Base-by-base conservation (phyloP, 2,329 filamentous ascomycete genomes). In the Arthrobotrys iridis region DNA sequence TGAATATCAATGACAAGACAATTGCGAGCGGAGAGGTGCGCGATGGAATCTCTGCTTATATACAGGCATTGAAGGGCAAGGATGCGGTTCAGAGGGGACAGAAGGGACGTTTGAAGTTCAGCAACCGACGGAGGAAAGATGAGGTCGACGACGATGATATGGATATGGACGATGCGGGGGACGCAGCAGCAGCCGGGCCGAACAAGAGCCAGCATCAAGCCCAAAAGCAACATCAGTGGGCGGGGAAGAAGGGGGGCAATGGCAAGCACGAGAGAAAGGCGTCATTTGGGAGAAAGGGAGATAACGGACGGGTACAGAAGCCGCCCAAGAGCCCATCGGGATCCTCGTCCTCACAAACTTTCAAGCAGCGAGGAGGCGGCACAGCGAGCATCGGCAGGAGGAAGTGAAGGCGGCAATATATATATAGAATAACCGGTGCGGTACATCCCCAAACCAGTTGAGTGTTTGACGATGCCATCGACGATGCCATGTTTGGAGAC, bases 91-190 rank as follows among this genome's bases (percentile, higher is more conserved):
- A 86, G 79, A 86, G 89, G 43, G 89, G 89, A 20, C 86, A 88
- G 73, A 87, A 88, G 59, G 90, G 89, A 48, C 88, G 88, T 81
- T 84, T 92, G 79, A 91, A 91, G 84, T 91, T 91, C 83, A 89
- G 87, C 37, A 91, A 91, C 82, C 87, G 86, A 80, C 85, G 84
- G 65, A 82, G 82, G 66, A 83, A 83, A 55, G 84, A 84, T 26
- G 81, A 80, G 18, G 81, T 82, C 22, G 84, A 84, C 8, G 81
- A 79, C 24, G 79, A 55, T 18, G 84, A 84, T 43, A 83, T 85
- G 35, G 82, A 83, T 11, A 76, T 80, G 24, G 85, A 86, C 13
- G 85, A 86, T 59, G 86, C 87, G 82, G 85, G 86, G 26, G 85
- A 86, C 26, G 13, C 50, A 15, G 84, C n/a, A 78, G n/a, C n/a